These are phyloP conservation scores for Leptodermis oblonga DNA, from an alignment of 257 asterid genomes.

Conservation along the genomic window DNA sequence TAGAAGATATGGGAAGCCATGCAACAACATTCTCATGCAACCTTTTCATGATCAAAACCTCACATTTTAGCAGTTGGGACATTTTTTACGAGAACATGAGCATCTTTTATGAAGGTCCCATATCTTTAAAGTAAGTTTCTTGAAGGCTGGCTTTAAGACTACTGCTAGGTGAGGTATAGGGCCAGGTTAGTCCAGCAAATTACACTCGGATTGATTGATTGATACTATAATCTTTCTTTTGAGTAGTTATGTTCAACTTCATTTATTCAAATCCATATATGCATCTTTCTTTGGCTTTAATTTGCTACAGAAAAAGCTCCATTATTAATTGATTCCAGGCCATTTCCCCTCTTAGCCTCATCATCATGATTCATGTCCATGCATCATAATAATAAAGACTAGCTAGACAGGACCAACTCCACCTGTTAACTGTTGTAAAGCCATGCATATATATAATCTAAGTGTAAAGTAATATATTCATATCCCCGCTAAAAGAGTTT, in stretches of 20 bases:
- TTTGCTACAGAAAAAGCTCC: neutral
- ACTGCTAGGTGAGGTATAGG: neutral
- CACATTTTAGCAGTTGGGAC: too few species aligned
- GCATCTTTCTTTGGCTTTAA: neutral
- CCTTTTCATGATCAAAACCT: too few species aligned
- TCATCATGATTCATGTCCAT: too few species aligned
- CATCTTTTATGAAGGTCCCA: neutral
- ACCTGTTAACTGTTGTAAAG: too few species aligned
- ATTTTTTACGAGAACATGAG: too few species aligned
- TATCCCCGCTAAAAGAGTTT: too few species aligned
- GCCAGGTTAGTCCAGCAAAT: slow-evolving; percentile 12
- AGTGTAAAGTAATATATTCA: too few species aligned
- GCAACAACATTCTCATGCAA: neutral
- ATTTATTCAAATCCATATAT: too few species aligned
- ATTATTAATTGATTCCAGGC: too few species aligned
- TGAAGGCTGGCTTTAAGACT: neutral
- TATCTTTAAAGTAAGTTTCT: neutral
- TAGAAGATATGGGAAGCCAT: neutral
- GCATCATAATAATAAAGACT: too few species aligned
- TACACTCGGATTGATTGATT: neutral
- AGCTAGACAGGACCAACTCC: neutral
- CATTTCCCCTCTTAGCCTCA: neutral
- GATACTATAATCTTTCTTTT: too few species aligned
- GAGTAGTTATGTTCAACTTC: neutral
- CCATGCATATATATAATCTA: too few species aligned